These are phyloP conservation scores for Termitomyces sp. DNA, from an alignment of 768 basidiomycete genomes.

Conservation along the genomic window DNA sequence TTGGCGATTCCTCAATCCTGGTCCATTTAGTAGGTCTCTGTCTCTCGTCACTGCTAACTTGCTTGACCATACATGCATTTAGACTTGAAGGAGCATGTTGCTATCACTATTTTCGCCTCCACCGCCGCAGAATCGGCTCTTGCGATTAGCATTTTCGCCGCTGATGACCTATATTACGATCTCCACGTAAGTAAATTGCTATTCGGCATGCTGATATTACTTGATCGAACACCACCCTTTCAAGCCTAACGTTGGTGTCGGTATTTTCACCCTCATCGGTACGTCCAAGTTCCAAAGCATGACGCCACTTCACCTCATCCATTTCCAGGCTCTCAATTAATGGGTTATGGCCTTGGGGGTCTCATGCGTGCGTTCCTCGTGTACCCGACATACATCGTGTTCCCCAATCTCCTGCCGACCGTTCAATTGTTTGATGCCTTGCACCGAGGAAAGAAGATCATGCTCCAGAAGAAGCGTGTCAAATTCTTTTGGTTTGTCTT, in stretches of 20 bases:
- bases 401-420: constrained; percentile 33
- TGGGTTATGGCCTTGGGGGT: constrained; percentile 30
- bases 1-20: constrained; percentile 58
- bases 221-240: not conserved
- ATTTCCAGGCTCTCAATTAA: constrained; percentile 25
- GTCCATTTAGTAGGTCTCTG: constrained; percentile 47
- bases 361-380: constrained; percentile 39
- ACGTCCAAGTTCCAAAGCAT: not conserved
- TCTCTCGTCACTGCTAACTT: too few species aligned
- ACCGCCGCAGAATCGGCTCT: constrained; percentile 54
- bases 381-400: constrained; percentile 39
- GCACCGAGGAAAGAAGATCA: constrained; percentile 34
- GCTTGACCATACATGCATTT: not conserved
- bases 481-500: constrained; percentile 54
- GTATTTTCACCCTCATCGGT: constrained; percentile 9
- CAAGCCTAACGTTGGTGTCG: constrained; percentile 27
- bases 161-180: constrained; percentile 41
- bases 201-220: not conserved
- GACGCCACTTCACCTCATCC: not conserved
- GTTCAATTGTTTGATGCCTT: constrained; percentile 38
- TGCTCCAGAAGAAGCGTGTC: constrained; percentile 45
- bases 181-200: constrained; percentile 23
- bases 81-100: constrained; percentile 55
- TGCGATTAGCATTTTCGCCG: constrained; percentile 56
- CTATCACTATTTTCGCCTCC: constrained; percentile 55